Percentiles rank a stretch among this genome's conserved stretches.
Conservation (phyloP, 2,329 filamentous ascomycete species). For the Cordyceps javanica region DNA sequence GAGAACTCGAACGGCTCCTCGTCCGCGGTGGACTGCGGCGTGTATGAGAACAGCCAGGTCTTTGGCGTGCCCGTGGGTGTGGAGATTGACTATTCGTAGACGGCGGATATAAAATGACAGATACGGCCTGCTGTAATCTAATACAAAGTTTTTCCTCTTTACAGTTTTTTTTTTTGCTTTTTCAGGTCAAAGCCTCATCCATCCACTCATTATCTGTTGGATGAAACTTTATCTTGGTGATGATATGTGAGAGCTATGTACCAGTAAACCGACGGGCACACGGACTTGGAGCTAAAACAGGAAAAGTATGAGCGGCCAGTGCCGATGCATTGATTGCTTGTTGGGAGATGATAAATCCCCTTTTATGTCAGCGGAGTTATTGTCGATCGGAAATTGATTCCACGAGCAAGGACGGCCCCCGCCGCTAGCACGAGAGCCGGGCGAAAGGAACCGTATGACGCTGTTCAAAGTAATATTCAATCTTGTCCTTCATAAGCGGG, state of each 20-base stretch:
- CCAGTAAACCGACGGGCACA: too few relatives aligned
- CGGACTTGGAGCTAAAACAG: too few relatives aligned
- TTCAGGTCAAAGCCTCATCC: too few relatives aligned
- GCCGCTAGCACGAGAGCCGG: neutral
- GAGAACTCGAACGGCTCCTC: constrained; percentile 23
- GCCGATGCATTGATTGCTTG: too few relatives aligned
- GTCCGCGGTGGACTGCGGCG: constrained; percentile 24
- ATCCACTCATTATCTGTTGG: too few relatives aligned
- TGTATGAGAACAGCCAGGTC: constrained; percentile 34
- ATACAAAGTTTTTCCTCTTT: neutral
- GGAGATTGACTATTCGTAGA: constrained; percentile 1
- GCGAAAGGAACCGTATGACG: too few relatives aligned
- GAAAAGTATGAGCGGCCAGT: too few relatives aligned
- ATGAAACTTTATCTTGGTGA: too few relatives aligned
- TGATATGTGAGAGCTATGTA: too few relatives aligned
- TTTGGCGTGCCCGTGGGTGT: constrained; percentile 37
- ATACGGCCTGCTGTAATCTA: neutral
- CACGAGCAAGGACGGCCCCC: neutral
- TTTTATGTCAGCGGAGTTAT: neutral
- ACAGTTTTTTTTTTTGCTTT: too few relatives aligned
- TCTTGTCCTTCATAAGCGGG: neutral
- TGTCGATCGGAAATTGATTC: neutral
- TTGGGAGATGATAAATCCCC: too few relatives aligned
- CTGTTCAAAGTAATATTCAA: too few relatives aligned
- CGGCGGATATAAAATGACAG: neutral